Conservation (phyloP, 345 rosid species). For the Brassica cretica region DNA sequence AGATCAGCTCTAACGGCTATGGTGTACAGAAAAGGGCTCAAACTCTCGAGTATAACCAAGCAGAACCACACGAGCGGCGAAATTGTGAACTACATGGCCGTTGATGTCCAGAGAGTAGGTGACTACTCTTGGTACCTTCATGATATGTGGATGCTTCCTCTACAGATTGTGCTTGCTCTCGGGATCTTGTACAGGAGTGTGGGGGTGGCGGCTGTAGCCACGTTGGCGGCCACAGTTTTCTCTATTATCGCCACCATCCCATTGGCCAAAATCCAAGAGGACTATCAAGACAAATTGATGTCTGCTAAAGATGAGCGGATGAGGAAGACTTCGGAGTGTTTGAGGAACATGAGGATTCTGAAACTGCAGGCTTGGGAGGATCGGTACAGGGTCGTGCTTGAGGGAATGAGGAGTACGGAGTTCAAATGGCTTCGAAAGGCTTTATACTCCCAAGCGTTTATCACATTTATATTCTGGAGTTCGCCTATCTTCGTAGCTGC, state of each 20-base stretch:
- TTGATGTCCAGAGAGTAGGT: neutral
- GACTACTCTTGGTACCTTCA: neutral
- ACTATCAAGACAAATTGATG: neutral
- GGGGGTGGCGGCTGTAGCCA: neutral
- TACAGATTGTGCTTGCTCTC: neutral
- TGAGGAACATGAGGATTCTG: neutral
- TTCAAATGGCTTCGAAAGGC: constrained; percentile 4
- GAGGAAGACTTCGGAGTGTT: neutral
- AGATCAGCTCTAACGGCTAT: neutral
- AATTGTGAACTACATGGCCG: neutral
- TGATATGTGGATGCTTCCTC: neutral
- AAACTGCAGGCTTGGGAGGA: neutral
- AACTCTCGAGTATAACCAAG: neutral
- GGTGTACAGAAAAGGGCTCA: neutral
- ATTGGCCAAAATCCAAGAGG: neutral
- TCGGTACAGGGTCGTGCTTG: neutral
- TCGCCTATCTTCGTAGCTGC: neutral
- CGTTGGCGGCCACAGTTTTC: neutral
- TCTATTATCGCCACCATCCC: neutral
- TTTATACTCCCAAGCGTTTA: constrained; percentile 2
- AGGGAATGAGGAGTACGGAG: neutral
- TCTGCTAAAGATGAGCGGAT: neutral
- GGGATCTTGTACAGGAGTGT: neutral
- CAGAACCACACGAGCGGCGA: neutral
- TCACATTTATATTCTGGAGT: neutral